These are phyloP conservation scores for Phytophthora litchii DNA, from an alignment of 352 stramenopile species.

Conservation along the genomic window DNA sequence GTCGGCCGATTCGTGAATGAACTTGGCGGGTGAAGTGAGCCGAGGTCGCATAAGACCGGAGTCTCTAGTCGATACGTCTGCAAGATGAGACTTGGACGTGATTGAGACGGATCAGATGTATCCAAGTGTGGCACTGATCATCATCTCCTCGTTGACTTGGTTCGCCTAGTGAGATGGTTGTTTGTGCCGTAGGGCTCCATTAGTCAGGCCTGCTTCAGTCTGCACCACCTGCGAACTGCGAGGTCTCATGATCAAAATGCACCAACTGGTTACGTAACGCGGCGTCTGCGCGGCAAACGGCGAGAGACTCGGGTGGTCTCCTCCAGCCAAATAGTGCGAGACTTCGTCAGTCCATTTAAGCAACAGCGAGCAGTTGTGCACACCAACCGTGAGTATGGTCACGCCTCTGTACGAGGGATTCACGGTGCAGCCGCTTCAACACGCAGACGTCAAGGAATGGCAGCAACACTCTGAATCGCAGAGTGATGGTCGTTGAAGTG, in stretches of 20 bases:
- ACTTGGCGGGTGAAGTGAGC: neutral
- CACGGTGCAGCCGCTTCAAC: too few species aligned
- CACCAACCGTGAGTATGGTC: too few species aligned
- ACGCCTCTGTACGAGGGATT: too few species aligned
- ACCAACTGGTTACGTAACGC: conserved; percentile 18
- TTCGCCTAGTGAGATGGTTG: conserved; percentile 3
- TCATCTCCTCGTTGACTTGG: neutral
- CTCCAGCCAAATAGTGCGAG: too few species aligned
- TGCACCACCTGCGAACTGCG: neutral
- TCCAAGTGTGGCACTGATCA: conserved; percentile 25
- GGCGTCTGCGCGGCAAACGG: neutral
- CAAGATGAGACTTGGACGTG: neutral
- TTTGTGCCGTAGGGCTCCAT: conserved; percentile 16
- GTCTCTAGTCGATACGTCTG: neutral
- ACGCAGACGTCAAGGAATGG: too few species aligned
- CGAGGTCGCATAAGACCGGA: conserved; percentile 8
- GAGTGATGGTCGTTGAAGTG: conserved; percentile 35
- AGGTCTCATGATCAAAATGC: conserved; percentile 26
- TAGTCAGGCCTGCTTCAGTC: conserved; percentile 25
- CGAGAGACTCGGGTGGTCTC: neutral
- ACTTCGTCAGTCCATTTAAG: too few species aligned
- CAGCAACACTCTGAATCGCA: too few species aligned
- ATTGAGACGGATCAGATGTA: conserved; percentile 31
- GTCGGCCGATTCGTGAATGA: conserved; percentile 20
- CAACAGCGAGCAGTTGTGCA: too few species aligned